Evolutionary conservation across 1,139 yeast species (phyloP).

Genomic region (Kodamaea ohmeri): DNA sequence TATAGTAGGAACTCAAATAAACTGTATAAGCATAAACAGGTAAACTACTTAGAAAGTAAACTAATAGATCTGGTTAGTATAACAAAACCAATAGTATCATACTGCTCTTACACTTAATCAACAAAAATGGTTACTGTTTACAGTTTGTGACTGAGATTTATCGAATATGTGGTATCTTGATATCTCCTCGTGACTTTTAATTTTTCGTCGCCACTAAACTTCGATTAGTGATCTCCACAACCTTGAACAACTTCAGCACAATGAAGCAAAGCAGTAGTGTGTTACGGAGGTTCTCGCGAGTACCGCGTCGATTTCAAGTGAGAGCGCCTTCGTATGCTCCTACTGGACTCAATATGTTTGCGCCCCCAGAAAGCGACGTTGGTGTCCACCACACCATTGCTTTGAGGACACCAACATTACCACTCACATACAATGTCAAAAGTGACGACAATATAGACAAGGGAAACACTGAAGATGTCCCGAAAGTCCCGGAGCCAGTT

Average conservation of each 20-base stretch:
- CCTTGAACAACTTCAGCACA: background rate
- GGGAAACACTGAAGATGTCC: background rate
- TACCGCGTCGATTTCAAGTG: constrained; percentile 5
- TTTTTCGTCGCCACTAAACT: constrained; percentile 9
- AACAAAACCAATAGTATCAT: too few relatives aligned
- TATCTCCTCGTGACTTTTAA: background rate
- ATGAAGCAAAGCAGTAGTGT: constrained; percentile 10
- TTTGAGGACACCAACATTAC: background rate
- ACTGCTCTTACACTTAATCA: too few relatives aligned
- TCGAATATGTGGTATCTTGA: background rate
- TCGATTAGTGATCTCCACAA: constrained; percentile 6
- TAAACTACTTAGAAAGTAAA: too few relatives aligned
- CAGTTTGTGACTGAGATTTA: too few relatives aligned
- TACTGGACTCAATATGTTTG: constrained; percentile 1
- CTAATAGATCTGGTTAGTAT: too few relatives aligned
- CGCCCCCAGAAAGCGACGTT: background rate
- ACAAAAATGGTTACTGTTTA: too few relatives aligned
- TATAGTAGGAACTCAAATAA: too few relatives aligned
- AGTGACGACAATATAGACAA: constrained; percentile 2
- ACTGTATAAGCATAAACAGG: too few relatives aligned
- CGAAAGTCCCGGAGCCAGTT: background rate
- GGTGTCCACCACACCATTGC: background rate
- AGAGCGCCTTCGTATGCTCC: constrained; percentile 1
- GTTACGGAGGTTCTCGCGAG: constrained; percentile 9
- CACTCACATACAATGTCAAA: background rate